Evolutionary conservation across 2,329 filamentous ascomycete genomes (phyloP).

Genomic region (Stagonosporopsis vannaccii): DNA sequence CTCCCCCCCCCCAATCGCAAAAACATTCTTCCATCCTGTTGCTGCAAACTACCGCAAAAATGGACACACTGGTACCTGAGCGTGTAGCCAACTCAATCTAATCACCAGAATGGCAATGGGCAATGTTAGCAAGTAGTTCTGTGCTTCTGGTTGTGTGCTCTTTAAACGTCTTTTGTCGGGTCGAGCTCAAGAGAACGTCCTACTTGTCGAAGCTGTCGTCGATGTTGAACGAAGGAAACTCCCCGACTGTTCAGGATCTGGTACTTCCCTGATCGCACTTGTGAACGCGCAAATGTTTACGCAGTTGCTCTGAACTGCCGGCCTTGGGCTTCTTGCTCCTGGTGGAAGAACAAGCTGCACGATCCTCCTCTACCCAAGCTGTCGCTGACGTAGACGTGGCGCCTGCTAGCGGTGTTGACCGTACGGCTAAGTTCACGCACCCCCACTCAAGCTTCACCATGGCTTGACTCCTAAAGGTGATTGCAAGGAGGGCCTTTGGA

Average conservation of each 20-base stretch:
- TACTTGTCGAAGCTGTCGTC: slow-evolving; percentile 66
- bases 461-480: not conserved
- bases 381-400: no score
- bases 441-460: not conserved
- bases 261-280: slow-evolving; percentile 68
- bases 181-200: slow-evolving; percentile 56
- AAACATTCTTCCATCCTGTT: slow-evolving; percentile 49
- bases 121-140: slow-evolving; percentile 58
- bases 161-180: slow-evolving; percentile 16
- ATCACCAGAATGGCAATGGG: slow-evolving; percentile 51
- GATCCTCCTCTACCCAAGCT: no score
- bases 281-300: slow-evolving; percentile 69
- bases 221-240: slow-evolving; percentile 60
- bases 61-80: slow-evolving; percentile 61
- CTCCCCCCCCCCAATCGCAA: slow-evolving; percentile 20
- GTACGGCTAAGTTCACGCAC: no score
- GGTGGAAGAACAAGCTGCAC: slow-evolving; percentile 67
- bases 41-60: slow-evolving; percentile 60
- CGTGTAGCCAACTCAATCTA: slow-evolving; percentile 62
- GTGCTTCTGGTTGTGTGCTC: slow-evolving; percentile 16
- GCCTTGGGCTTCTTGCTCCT: slow-evolving; percentile 34
- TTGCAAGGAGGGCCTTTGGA: not conserved
- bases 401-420: no score
- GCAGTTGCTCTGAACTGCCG: slow-evolving; percentile 65
- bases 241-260: slow-evolving; percentile 57